phyloP scores from a whole-genome alignment of 2,329 filamentous ascomycete species.

The Coleophoma crateriformis region DNA sequence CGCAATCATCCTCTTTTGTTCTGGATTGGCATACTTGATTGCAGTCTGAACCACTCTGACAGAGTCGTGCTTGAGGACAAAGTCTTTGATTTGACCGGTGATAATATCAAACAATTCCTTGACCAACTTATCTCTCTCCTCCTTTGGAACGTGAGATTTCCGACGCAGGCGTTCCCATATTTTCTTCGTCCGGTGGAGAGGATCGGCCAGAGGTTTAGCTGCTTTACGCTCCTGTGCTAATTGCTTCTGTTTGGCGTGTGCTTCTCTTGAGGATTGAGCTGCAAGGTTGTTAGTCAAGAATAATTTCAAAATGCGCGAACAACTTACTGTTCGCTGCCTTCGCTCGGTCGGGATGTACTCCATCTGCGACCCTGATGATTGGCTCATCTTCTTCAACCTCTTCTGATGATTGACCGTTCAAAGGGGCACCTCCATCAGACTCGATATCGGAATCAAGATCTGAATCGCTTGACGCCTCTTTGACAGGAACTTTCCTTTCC shows the following conservation, averaged over 20 bases:
- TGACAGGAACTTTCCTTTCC: conserved; percentile 31
- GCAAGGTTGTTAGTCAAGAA: conserved; percentile 23
- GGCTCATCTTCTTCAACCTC: conserved; percentile 30
- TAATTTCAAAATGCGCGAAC: conserved; percentile 25
- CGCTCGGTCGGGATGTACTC: conserved; percentile 26
- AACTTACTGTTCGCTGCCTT: conserved; percentile 23
- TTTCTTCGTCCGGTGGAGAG: conserved; percentile 86
- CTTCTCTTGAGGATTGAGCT: conserved; percentile 72
- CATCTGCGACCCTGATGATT: conserved; percentile 23
- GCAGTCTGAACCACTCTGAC: conserved; percentile 96
- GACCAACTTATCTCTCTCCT: conserved; percentile 82
- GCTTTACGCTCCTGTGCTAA: conserved; percentile 84
- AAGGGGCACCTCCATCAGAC: conserved; percentile 24
- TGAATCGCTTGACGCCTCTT: conserved; percentile 32
- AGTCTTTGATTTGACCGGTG: conserved; percentile 85
- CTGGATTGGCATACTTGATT: conserved; percentile 85
- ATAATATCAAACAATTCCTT: conserved; percentile 88
- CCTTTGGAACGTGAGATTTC: conserved; percentile 87
- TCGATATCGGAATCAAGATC: conserved; percentile 25
- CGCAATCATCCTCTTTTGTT: conserved; percentile 82
- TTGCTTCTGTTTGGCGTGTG: conserved; percentile 88
- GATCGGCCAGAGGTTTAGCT: conserved; percentile 87
- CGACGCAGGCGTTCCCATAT: conserved; percentile 90
- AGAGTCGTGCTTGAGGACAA: conserved; percentile 97
- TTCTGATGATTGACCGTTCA: conserved; percentile 9